A percentile compares a stretch with the other conserved stretches of the same genome.
Evolutionary conservation across 2,329 filamentous ascomycete genomes (phyloP).

Genomic region (Fusarium sp.): DNA sequence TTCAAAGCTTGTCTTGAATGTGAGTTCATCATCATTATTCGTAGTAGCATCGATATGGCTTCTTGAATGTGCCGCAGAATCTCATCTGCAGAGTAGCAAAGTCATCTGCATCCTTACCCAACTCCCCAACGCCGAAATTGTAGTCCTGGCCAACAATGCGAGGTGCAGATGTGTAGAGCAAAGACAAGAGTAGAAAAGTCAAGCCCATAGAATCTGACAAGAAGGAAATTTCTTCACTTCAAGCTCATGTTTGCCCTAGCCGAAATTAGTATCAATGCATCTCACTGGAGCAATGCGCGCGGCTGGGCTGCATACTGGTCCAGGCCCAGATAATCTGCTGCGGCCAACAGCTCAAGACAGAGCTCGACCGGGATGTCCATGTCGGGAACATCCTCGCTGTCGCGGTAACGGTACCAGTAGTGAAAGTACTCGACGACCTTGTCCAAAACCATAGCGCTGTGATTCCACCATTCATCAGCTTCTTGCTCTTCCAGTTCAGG

Average conservation of each 20-base stretch:
- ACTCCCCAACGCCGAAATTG: conserved; percentile 35
- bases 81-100: conserved; percentile 16
- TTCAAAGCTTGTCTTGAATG: conserved; percentile 11
- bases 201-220: not conserved
- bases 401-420: conserved; percentile 80
- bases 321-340: conserved; percentile 80
- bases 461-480: conserved; percentile 41
- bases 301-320: conserved; percentile 63
- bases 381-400: conserved; percentile 79
- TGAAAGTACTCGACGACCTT: conserved; percentile 88
- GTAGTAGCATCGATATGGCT: conserved; percentile 22
- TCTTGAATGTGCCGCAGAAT: not conserved
- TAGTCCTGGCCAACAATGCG: not conserved
- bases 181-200: not conserved
- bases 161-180: conserved; percentile 1
- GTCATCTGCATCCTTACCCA: conserved; percentile 20
- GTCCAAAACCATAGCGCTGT: conserved; percentile 79
- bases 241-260: conserved; percentile 54
- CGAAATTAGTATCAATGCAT: conserved; percentile 47
- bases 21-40: conserved; percentile 33
- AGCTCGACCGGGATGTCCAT: conserved; percentile 85
- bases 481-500: conserved; percentile 26
- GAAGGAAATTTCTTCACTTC: conserved; percentile 44
- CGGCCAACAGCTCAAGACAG: conserved; percentile 81
- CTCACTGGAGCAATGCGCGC: conserved; percentile 29